Conservation (phyloP, 2,329 filamentous ascomycete species). For the Teratosphaeria destructans region DNA sequence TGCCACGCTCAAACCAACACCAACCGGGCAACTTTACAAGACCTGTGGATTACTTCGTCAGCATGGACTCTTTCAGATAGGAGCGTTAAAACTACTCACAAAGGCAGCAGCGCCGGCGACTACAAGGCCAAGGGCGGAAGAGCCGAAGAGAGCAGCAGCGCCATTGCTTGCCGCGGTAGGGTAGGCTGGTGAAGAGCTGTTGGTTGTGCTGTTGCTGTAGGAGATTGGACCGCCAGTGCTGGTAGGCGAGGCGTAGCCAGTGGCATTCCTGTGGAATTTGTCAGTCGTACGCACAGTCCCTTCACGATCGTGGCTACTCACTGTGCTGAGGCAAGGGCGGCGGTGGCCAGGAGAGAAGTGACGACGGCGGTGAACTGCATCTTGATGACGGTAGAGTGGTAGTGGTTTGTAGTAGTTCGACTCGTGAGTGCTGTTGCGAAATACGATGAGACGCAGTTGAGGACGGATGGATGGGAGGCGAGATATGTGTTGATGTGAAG, state of each 20-base stretch:
- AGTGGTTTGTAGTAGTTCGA: background rate
- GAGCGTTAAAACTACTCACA: background rate
- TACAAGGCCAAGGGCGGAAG: background rate
- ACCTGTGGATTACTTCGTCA: background rate
- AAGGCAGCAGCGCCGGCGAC: background rate
- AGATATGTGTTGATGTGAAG: background rate
- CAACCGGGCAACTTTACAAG: background rate
- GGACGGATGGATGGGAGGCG: background rate
- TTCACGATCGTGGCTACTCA: background rate
- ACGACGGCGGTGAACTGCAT: background rate
- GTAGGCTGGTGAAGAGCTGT: background rate
- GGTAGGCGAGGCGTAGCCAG: background rate
- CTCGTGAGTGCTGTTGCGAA: background rate
- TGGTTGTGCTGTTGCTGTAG: background rate
- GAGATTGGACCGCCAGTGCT: background rate
- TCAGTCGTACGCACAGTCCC: background rate
- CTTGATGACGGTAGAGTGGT: background rate
- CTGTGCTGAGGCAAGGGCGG: background rate
- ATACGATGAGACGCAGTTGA: background rate
- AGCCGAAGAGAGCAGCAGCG: background rate
- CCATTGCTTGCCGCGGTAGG: background rate
- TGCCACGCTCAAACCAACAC: background rate
- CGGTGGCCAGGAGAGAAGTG: background rate
- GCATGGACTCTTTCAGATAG: background rate
- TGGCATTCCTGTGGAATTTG: background rate